Evolutionary conservation across 2,329 filamentous ascomycete genomes (phyloP).

Genomic region (Fusarium devonianum): DNA sequence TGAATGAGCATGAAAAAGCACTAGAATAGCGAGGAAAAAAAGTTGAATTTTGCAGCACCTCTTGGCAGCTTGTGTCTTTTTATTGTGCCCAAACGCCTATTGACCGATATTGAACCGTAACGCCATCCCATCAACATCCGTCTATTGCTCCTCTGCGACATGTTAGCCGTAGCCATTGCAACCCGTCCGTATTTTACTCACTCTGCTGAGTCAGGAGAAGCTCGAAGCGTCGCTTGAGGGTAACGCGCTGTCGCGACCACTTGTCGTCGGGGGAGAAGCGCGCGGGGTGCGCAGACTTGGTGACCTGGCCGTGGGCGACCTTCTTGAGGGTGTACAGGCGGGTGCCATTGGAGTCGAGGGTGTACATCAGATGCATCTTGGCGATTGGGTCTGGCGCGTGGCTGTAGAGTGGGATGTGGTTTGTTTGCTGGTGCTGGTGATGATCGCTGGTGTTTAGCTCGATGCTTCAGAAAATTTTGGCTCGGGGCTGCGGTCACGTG

Average conservation of each 20-base stretch:
- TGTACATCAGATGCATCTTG: constrained; percentile 78
- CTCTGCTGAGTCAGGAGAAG: constrained; percentile 83
- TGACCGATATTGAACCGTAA: constrained; percentile 28
- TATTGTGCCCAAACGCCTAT: constrained; percentile 28
- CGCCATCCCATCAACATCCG: constrained; percentile 20
- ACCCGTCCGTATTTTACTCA: too few species aligned
- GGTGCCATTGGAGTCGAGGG: constrained; percentile 80
- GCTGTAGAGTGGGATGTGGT: background rate
- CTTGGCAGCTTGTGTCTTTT: background rate
- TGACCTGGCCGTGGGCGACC: constrained; percentile 81
- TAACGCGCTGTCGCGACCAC: constrained; percentile 95
- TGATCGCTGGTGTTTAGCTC: constrained; percentile 22
- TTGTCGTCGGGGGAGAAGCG: constrained; percentile 98
- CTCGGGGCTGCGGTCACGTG: constrained; percentile 32
- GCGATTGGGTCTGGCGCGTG: constrained; percentile 7
- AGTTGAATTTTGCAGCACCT: constrained; percentile 21
- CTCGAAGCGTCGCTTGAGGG: constrained; percentile 91
- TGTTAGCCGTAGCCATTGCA: constrained; percentile 14
- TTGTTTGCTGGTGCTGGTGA: constrained; percentile 3
- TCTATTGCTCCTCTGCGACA: constrained; percentile 35
- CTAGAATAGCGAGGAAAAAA: too few species aligned
- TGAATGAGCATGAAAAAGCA: background rate
- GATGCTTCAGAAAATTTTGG: constrained; percentile 27
- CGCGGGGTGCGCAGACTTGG: constrained; percentile 94
- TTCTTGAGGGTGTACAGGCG: constrained; percentile 97